A percentile compares a stretch with the other conserved stretches of the same genome.
Evolutionary conservation across 768 basidiomycete genomes (phyloP).

Genomic region (Scleroderma bovista): DNA sequence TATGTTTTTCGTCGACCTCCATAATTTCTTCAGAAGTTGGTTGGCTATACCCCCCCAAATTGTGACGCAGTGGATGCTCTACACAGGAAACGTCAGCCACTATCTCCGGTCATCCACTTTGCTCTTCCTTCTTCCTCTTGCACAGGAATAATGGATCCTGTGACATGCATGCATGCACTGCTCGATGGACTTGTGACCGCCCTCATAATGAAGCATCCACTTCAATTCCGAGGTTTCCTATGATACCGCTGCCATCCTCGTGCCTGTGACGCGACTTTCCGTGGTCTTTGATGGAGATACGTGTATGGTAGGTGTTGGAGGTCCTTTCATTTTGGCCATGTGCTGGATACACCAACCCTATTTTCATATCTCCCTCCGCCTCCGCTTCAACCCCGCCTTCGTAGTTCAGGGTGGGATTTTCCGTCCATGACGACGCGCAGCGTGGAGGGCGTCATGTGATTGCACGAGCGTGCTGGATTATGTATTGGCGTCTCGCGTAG

Average conservation of each 20-base stretch:
- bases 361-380: constrained; percentile 17
- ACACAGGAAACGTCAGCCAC: not conserved
- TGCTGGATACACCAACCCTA: not conserved
- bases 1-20: constrained; percentile 6
- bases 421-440: constrained; percentile 13
- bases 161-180: constrained; percentile 5
- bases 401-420: constrained; percentile 3
- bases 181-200: not conserved
- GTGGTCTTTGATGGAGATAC: not conserved
- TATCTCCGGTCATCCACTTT: not conserved
- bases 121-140: not conserved
- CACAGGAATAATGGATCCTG: constrained; percentile 3
- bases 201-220: constrained; percentile 11
- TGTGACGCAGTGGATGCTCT: not conserved
- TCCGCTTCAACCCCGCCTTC: constrained; percentile 26
- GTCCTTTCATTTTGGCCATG: constrained; percentile 2
- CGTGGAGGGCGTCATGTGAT: not conserved
- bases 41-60: not conserved
- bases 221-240: constrained; percentile 13
- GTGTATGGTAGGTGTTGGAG: not conserved
- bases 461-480: not conserved
- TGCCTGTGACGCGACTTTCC: constrained; percentile 22
- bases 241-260: constrained; percentile 1
- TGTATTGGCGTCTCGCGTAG: not conserved
- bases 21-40: not conserved